Evolutionary conservation across 768 basidiomycete genomes (phyloP), one percentile per base, ranked within the genome.

Genomic region (Thelephora ganbajun): DNA sequence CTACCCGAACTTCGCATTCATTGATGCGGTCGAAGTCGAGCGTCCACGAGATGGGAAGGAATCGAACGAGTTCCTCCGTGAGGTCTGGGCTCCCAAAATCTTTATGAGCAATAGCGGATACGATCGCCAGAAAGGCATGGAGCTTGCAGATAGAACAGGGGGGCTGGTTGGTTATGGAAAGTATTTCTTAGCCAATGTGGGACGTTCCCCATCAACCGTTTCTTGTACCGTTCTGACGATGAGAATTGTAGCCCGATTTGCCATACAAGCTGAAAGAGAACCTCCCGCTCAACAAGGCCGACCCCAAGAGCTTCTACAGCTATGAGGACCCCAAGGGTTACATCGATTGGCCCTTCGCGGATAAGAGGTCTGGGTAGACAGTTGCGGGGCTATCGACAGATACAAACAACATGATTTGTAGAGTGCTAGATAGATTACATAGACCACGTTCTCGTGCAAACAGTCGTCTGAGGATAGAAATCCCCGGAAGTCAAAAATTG

Each of bases 1-100:
- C 7, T 65, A 70, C 53, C 71, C 77, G 3, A 48, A 68, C 26
- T 57, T 68, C 4, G 67, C 65, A 9, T 70, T 68, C 59, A 39
- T 69, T 22, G 63, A 70, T 54, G 35, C 64, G 37, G 54, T 65
- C 5, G 62, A 66, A 51, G 57, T 65, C 11, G 41, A 51, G 2
- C 18, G 22, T 22, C 39, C 12, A 14, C 4, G 39, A 22, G 16
- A 41, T 11, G 48, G 50, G 0, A 20, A 46, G 3, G 51, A 48
- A 3, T 44, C 43, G 43, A 22, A 48, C 4, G 54, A 54, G 23
- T 41, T 41, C 22, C 39, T 41, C 14, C 39, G 39, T 41, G 39
- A 41, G 4, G 22, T 14, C 39, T 41, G 39, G 39, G 7, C 16
- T 16, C 39, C 49, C 7, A 42, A 51, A 23, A 48, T 51, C 34